These are phyloP conservation scores for Rhytidhysteron rufulum DNA, from an alignment of 2,329 filamentous ascomycete genomes.

Conservation along the genomic window DNA sequence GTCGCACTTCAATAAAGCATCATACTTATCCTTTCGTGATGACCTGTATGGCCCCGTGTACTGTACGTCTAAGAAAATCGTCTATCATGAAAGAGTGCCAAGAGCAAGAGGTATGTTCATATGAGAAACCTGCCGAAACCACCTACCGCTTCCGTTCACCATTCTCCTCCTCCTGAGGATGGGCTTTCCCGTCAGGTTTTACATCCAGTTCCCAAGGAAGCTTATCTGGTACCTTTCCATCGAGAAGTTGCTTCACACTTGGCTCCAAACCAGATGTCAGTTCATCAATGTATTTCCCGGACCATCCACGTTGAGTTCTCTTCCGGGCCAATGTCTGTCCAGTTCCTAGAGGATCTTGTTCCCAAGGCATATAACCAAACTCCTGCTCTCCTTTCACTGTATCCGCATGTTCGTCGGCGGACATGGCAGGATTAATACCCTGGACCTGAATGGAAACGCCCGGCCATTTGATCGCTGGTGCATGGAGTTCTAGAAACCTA, in stretches of 20 bases:
- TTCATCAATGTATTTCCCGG: slow-evolving; percentile 12
- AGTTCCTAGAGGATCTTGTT: slow-evolving; percentile 37
- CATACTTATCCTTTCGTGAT: too few species aligned
- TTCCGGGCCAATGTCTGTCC: slow-evolving; percentile 34
- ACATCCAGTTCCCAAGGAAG: slow-evolving; percentile 33
- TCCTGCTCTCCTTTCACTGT: slow-evolving; percentile 34
- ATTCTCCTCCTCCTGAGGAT: too few species aligned
- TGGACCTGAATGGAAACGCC: slow-evolving; percentile 36
- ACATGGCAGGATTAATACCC: slow-evolving; percentile 45
- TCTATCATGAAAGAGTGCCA: too few species aligned
- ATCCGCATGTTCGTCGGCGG: slow-evolving; percentile 28
- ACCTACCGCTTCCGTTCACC: too few species aligned
- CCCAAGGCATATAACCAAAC: slow-evolving; percentile 36
- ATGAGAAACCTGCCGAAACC: too few species aligned
- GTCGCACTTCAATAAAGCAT: too few species aligned
- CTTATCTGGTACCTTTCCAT: slow-evolving; percentile 14
- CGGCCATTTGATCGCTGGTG: slow-evolving; percentile 43
- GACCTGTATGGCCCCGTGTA: too few species aligned
- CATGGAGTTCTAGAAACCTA: slow-evolving; percentile 40
- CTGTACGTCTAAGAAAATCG: too few species aligned
- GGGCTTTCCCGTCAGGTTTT: too few species aligned
- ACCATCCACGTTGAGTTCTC: slow-evolving; percentile 39
- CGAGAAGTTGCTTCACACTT: slow-evolving; percentile 23
- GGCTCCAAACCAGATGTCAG: slow-evolving; percentile 23
- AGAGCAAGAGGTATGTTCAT: too few species aligned